Conservation (phyloP, 495 filamentous ascomycete genomes). For the Lophium mytilinum region DNA sequence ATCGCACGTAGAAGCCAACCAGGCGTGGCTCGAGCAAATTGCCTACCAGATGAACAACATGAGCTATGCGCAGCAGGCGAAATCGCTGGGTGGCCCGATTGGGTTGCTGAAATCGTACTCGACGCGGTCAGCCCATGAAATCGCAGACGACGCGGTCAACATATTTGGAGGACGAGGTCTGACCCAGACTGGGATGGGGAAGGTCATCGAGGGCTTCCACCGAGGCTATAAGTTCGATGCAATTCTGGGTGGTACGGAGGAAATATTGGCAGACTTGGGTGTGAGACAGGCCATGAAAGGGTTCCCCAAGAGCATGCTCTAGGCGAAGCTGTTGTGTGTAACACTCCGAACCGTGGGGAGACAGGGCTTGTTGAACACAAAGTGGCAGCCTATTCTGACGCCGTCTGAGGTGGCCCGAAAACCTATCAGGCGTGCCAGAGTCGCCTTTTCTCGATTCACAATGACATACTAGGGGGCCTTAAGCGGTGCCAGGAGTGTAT, state of each 20-base stretch:
- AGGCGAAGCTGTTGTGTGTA: constrained; percentile 15
- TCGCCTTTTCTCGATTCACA: no score
- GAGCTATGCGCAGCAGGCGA: constrained; percentile 69
- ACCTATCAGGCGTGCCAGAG: no score
- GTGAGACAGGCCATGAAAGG: constrained; percentile 74
- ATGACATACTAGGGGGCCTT: no score
- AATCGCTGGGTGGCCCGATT: constrained; percentile 70
- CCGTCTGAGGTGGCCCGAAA: no score
- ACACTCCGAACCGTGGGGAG: no score
- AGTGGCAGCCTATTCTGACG: no score
- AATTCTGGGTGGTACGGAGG: constrained; percentile 77
- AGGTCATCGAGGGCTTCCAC: constrained; percentile 71
- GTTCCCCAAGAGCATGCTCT: constrained; percentile 79
- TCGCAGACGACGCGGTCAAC: constrained; percentile 74
- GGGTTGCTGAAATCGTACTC: constrained; percentile 72
- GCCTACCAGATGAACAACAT: constrained; percentile 85
- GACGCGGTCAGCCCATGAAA: constrained; percentile 70
- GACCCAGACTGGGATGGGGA: constrained; percentile 77
- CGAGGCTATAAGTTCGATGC: constrained; percentile 85
- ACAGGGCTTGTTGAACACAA: no score
- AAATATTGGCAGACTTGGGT: constrained; percentile 73
- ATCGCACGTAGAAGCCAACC: constrained; percentile 67
- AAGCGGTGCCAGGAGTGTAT: no score
- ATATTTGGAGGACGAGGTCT: constrained; percentile 79
- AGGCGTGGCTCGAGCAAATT: constrained; percentile 78